Percentiles rank a stretch among this genome's conserved stretches.
phyloP scores from a whole-genome alignment of 148 eudicot genomes.

The Chenopodium formosanum region DNA sequence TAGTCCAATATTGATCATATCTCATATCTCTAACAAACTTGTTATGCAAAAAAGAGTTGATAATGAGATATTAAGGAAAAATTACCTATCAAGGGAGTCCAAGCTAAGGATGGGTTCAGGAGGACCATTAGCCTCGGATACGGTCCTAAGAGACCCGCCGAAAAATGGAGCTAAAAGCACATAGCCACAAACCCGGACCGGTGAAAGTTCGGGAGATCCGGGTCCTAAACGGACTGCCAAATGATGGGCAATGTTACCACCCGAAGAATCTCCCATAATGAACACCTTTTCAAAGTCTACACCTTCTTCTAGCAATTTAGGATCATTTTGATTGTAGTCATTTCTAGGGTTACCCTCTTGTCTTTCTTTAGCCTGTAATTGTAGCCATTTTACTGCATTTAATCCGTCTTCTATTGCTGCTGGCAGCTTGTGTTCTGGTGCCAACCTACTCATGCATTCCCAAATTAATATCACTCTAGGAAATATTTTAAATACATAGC shows the following conservation, averaged over 20 bases:
- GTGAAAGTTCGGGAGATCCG: constrained; percentile 36
- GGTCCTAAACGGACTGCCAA: constrained; percentile 51
- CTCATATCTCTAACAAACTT: no score
- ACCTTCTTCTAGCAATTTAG: constrained; percentile 25
- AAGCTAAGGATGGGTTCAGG: constrained; percentile 43
- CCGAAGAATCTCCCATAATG: constrained; percentile 74
- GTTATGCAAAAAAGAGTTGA: no score
- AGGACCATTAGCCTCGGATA: constrained; percentile 56
- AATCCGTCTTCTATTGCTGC: constrained; percentile 62
- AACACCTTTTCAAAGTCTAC: constrained; percentile 60
- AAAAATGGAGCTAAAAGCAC: constrained; percentile 72
- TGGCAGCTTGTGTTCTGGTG: constrained; percentile 78
- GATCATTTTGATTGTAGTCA: not conserved
- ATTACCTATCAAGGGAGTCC: constrained; percentile 66
- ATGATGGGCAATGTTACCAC: constrained; percentile 81
- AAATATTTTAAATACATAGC: no score
- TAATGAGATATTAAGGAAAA: no score
- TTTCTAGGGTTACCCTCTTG: not conserved
- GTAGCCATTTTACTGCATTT: constrained; percentile 52
- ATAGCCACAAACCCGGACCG: constrained; percentile 53
- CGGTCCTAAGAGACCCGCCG: constrained; percentile 58
- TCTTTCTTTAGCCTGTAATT: constrained; percentile 38
- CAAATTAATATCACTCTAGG: no score
- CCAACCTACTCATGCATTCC: constrained; percentile 20
- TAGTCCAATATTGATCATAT: no score